These are phyloP conservation scores for Pinus tabuliformis DNA, from an alignment of 75 land plant genomes.

Conservation along the genomic window DNA sequence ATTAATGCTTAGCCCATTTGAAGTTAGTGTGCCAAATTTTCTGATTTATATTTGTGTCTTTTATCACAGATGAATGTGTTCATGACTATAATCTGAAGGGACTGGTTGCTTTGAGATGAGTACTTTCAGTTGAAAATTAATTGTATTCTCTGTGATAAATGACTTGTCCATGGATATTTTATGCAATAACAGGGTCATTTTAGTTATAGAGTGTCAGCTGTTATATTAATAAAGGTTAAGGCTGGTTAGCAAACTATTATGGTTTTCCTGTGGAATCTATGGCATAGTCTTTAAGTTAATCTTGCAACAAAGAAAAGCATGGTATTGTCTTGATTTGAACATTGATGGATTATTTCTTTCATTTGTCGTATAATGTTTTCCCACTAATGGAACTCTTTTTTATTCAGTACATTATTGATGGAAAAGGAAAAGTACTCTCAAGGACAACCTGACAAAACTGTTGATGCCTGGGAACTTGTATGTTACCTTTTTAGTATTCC, in stretches of 20 bases:
- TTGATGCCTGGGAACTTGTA: slow-evolving; percentile 13
- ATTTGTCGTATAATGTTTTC: too few relatives aligned
- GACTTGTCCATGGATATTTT: not conserved
- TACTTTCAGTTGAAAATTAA: not conserved
- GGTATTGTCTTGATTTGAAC: not conserved
- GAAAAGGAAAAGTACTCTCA: slow-evolving; percentile 1
- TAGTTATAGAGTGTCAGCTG: not conserved
- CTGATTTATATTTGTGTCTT: not conserved
- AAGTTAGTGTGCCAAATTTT: not conserved
- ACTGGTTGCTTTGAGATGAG: not conserved
- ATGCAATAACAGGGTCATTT: not conserved
- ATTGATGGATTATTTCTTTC: not conserved
- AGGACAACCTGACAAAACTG: not conserved
- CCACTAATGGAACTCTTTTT: not conserved
- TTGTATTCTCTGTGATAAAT: not conserved
- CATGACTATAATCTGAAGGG: not conserved
- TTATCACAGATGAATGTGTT: not conserved
- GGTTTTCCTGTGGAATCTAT: too few relatives aligned
- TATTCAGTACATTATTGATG: slow-evolving; percentile 2
- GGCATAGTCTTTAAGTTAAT: too few relatives aligned
- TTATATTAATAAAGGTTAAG: not conserved
- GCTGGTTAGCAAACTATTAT: not conserved
- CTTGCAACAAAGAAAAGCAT: not conserved
- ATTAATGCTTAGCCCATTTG: not conserved
- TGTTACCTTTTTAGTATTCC: not conserved